Conservation (phyloP, 116 monocot species). For the Posidonia oceanica region DNA sequence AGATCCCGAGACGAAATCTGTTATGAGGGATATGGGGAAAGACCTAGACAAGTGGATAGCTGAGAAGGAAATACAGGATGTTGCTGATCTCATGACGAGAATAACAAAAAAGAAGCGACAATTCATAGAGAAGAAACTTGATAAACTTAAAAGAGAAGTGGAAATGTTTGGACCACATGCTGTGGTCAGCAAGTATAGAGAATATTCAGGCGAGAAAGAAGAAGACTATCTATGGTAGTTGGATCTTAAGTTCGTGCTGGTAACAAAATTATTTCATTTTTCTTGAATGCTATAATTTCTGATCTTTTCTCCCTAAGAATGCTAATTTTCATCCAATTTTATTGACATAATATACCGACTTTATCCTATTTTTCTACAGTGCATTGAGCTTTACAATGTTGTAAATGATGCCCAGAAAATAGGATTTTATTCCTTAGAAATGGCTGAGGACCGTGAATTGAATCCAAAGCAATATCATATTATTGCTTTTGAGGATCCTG, state of each 20-base stretch:
- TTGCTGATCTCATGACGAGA: constrained; percentile 37
- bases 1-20: constrained; percentile 74
- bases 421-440: constrained; percentile 86
- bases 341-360: neutral
- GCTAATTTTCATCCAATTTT: neutral
- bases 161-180: constrained; percentile 62
- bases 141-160: constrained; percentile 63
- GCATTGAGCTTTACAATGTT: constrained; percentile 67
- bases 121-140: constrained; percentile 63
- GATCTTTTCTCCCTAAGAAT: neutral
- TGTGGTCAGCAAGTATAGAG: constrained; percentile 70
- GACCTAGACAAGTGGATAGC: constrained; percentile 76
- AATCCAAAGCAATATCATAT: constrained; percentile 78
- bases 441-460: constrained; percentile 76
- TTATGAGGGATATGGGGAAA: constrained; percentile 73
- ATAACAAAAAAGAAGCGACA: constrained; percentile 44
- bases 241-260: constrained; percentile 63
- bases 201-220: constrained; percentile 65
- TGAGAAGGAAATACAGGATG: constrained; percentile 52
- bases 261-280: constrained; percentile 14
- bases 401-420: constrained; percentile 47
- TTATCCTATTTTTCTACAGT: constrained; percentile 28
- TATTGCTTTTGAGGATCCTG: constrained; percentile 75
- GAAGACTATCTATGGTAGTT: constrained; percentile 86
- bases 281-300: constrained; percentile 4